Conservation (phyloP, 306 rosid species). For the Malus sieversii region DNA sequence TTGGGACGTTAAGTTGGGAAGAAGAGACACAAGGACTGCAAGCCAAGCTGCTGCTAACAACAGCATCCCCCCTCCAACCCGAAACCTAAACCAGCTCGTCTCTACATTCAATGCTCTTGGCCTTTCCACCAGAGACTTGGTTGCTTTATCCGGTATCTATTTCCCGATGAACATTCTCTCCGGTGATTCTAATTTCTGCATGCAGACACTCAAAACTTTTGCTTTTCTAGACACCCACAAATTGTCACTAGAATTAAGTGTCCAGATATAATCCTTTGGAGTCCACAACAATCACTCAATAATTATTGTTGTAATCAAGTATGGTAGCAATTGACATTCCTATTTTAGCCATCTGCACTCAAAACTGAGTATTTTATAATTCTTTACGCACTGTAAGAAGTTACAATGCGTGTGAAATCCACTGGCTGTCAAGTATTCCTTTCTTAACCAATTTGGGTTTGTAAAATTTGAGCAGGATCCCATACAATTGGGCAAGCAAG, state of each 20-base stretch:
- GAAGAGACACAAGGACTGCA: constrained; percentile 67
- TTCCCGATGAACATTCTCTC: neutral
- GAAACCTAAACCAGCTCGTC: constrained; percentile 52
- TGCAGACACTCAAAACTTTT: neutral
- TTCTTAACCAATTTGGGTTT: neutral
- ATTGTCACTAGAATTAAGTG: too few species aligned
- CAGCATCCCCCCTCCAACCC: constrained; percentile 61
- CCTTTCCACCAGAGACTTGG: constrained; percentile 71
- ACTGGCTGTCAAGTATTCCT: too few species aligned
- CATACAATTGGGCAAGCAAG: constrained; percentile 91
- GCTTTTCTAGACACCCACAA: neutral
- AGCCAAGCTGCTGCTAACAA: constrained; percentile 71
- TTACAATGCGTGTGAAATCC: neutral
- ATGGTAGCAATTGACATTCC: too few species aligned
- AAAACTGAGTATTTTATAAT: too few species aligned
- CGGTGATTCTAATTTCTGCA: neutral
- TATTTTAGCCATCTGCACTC: too few species aligned
- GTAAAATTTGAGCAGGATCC: constrained; percentile 26
- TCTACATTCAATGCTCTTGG: constrained; percentile 53
- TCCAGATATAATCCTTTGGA: too few species aligned
- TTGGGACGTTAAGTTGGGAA: constrained; percentile 79
- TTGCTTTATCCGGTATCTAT: constrained; percentile 59
- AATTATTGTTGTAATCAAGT: too few species aligned
- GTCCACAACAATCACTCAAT: too few species aligned
- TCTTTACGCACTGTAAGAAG: too few species aligned